Evolutionary conservation across 2,329 filamentous ascomycete species (phyloP), one percentile per base, ranked within the genome.

Genomic region (Pseudocercospora macadamiae): DNA sequence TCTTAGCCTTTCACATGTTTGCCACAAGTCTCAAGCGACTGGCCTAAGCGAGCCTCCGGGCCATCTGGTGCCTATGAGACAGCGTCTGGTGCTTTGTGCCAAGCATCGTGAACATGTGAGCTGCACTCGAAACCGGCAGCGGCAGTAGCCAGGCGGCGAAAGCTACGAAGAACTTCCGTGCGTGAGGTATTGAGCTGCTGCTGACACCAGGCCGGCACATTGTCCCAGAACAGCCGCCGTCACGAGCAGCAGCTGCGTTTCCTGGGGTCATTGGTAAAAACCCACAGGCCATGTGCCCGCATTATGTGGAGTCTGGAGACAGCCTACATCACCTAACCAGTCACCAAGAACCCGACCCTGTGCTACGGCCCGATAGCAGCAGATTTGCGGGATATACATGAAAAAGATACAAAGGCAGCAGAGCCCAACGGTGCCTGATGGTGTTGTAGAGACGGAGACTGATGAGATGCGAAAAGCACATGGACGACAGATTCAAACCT

Each of bases 291-390:
- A 34, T 34, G 19, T 37, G 48, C 48, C 48, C 48, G 48, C 48
- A 16, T 51, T 47, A 47, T 58, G 51, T 52, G 34, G 28, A 54
- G 56, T 54, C 34, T 18, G 32, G 51, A 21, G 42, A 51, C 45
- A 45, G 51, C 44, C 26, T 26, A 16, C 28, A 10, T 4, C n/a
- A 45, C 19, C 21, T 23, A n/a, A n/a, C n/a, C n/a, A n/a, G n/a
- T n/a, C n/a, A n/a, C n/a, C 42, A 47, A 23, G 42, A 6, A 21
- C 42, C 42, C 42, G 23, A 47, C 19, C 10, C 16, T 47, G 42
- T 25, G 42, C 42, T 47, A 14, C 42, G 42, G 23, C 19, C 42
- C 42, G 42, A 47, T 16, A 47, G 42, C 23, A 47, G 42, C 42
- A 47, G 16, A 26, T 47, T 32, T 47, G 42, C 42, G 42, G 19